A percentile compares a stretch with the other conserved stretches of the same genome.
These are phyloP conservation scores for Lumnitzera littorea DNA, from an alignment of 345 rosid genomes.

Conservation along the genomic window DNA sequence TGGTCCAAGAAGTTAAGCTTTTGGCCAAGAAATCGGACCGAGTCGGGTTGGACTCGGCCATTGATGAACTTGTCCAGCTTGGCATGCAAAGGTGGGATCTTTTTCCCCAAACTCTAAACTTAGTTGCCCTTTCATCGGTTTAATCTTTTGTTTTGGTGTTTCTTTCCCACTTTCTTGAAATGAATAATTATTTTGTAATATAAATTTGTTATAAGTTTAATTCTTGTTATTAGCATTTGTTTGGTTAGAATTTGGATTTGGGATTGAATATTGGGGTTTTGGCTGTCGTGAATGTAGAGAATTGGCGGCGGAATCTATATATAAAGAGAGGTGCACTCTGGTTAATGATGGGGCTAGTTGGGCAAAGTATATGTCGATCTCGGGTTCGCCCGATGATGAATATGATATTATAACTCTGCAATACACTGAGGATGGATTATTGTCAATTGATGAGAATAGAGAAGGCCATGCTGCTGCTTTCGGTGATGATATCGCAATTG, in stretches of 20 bases:
- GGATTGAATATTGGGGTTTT: not conserved
- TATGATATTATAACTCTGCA: conserved; percentile 84
- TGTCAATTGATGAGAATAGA: conserved; percentile 82
- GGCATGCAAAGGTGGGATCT: conserved; percentile 75
- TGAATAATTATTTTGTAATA: not conserved
- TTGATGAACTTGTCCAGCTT: conserved; percentile 71
- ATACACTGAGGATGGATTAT: conserved; percentile 89
- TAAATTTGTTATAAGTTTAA: not conserved
- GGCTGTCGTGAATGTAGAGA: conserved; percentile 45
- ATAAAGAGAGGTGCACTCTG: conserved; percentile 78
- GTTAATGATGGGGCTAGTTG: conserved; percentile 82
- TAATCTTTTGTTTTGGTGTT: not conserved
- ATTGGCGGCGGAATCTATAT: conserved; percentile 85
- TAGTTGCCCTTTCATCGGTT: no score
- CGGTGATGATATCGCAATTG: conserved; percentile 98
- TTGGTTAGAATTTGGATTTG: conserved; percentile 3
- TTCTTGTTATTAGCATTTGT: conserved; percentile 1
- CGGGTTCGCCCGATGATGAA: conserved; percentile 86
- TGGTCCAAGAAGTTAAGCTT: conserved; percentile 85
- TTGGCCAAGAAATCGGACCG: conserved; percentile 75
- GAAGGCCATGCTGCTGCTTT: conserved; percentile 87
- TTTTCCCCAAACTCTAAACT: not conserved
- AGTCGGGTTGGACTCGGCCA: conserved; percentile 54
- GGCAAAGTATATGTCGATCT: conserved; percentile 95
- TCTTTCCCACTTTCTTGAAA: not conserved